Percentiles rank a stretch among this genome's conserved stretches.
These are phyloP conservation scores for Neostapfia colusana DNA, from an alignment of 176 grass and related monocot genomes.

Conservation along the genomic window DNA sequence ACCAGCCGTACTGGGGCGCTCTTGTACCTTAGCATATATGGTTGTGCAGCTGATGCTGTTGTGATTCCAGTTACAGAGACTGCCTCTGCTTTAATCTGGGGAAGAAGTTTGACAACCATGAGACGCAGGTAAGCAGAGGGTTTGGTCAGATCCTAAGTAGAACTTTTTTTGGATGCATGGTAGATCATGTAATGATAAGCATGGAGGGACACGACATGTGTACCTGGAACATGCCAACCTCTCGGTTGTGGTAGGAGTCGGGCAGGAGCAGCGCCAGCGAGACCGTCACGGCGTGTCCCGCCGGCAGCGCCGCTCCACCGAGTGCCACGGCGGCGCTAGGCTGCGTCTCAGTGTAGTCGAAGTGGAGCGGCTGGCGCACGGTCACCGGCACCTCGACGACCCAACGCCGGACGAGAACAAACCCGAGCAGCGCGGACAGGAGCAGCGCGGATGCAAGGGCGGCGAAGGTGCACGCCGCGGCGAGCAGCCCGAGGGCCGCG, in stretches of 20 bases:
- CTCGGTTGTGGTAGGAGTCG: conserved; percentile 38
- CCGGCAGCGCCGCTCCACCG: background rate
- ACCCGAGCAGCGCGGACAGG: conserved; percentile 29
- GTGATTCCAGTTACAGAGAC: conserved; percentile 28
- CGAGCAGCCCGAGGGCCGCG: conserved; percentile 25
- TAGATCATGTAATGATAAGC: background rate
- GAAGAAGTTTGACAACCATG: background rate
- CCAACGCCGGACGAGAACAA: conserved; percentile 32
- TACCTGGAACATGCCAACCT: conserved; percentile 54
- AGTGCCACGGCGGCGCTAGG: conserved; percentile 30
- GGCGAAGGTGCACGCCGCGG: conserved; percentile 26
- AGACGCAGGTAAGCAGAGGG: background rate
- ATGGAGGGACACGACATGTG: no score
- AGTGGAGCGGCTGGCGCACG: conserved; percentile 32
- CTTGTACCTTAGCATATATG: conserved; percentile 46
- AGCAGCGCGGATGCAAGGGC: conserved; percentile 16
- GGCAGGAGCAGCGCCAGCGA: conserved; percentile 37
- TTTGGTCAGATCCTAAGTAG: background rate
- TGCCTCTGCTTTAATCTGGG: conserved; percentile 39
- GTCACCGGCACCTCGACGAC: conserved; percentile 40
- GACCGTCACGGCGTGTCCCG: conserved; percentile 31
- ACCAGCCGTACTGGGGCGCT: conserved; percentile 34
- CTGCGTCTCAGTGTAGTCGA: conserved; percentile 45
- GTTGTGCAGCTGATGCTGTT: conserved; percentile 22
- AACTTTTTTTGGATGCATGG: background rate